A percentile compares a stretch with the other conserved stretches of the same genome.
Conservation (phyloP, 2,329 filamentous ascomycete species). For the Cladorrhinum sp. region DNA sequence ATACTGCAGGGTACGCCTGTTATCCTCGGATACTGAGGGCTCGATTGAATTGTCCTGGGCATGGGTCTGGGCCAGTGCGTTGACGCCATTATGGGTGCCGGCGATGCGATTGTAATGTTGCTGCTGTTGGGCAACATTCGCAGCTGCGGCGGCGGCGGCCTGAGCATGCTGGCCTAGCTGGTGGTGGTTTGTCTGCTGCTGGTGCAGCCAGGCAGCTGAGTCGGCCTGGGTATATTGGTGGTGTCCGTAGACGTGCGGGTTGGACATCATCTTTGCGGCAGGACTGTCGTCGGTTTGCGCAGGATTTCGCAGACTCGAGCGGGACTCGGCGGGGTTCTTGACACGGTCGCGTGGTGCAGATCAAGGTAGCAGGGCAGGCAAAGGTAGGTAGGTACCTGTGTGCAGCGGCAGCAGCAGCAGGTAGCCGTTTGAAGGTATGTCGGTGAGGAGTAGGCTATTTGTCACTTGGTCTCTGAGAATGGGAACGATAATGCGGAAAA, state of each 20-base stretch:
- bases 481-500: slow-evolving; percentile 16
- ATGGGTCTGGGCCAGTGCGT: slow-evolving; percentile 45
- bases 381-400: background rate
- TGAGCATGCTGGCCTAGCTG: slow-evolving; percentile 53
- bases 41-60: slow-evolving; percentile 58
- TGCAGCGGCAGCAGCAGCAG: background rate
- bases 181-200: slow-evolving; percentile 58
- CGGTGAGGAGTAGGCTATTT: slow-evolving; percentile 12
- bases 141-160: slow-evolving; percentile 52
- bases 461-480: slow-evolving; percentile 10
- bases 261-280: slow-evolving; percentile 56
- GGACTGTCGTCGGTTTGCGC: background rate
- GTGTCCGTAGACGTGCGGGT: slow-evolving; percentile 64
- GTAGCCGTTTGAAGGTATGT: background rate
- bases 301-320: background rate
- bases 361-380: background rate
- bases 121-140: slow-evolving; percentile 47
- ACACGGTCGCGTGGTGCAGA: background rate
- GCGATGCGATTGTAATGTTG: slow-evolving; percentile 73
- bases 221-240: slow-evolving; percentile 64
- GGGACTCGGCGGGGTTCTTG: background rate
- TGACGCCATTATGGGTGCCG: slow-evolving; percentile 56
- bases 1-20: slow-evolving; percentile 86
- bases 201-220: slow-evolving; percentile 60
- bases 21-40: slow-evolving; percentile 76